These are phyloP conservation scores for Lepraria neglecta DNA, from an alignment of 495 filamentous ascomycete species.

Conservation along the genomic window DNA sequence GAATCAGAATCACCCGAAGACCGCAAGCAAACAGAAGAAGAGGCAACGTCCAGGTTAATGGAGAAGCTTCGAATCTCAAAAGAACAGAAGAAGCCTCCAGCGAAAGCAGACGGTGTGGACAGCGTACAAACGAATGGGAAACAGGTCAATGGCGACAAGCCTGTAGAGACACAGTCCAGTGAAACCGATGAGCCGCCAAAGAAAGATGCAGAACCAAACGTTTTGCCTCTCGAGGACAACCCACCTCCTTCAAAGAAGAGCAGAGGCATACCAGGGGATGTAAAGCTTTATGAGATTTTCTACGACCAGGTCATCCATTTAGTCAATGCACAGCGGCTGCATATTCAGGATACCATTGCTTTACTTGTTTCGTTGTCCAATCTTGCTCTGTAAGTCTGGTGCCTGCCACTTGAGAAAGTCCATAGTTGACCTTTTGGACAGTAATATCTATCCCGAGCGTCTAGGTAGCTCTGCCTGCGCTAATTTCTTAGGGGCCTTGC, in stretches of 20 bases:
- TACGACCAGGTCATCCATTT: slow-evolving; percentile 92
- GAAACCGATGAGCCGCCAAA: slow-evolving; percentile 30
- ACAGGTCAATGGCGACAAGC: slow-evolving; percentile 43
- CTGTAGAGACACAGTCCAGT: slow-evolving; percentile 25
- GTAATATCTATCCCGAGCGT: slow-evolving; percentile 85
- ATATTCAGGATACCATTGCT: slow-evolving; percentile 91
- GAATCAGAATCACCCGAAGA: slow-evolving; percentile 70
- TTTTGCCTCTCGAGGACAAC: slow-evolving; percentile 25
- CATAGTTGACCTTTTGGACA: slow-evolving; percentile 24
- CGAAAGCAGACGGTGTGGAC: slow-evolving; percentile 26
- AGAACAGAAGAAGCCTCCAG: slow-evolving; percentile 42
- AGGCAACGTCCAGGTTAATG: slow-evolving; percentile 68
- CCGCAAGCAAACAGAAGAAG: slow-evolving; percentile 69
- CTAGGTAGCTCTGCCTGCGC: slow-evolving; percentile 39
- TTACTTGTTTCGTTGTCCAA: slow-evolving; percentile 87
- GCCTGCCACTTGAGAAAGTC: neutral
- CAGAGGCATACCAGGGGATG: slow-evolving; percentile 67
- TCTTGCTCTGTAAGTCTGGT: slow-evolving; percentile 59
- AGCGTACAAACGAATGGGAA: slow-evolving; percentile 24
- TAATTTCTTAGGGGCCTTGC: neutral
- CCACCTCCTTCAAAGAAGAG: slow-evolving; percentile 45
- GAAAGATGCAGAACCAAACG: slow-evolving; percentile 27
- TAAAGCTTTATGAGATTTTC: slow-evolving; percentile 95
- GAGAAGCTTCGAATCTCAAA: slow-evolving; percentile 70
- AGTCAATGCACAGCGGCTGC: slow-evolving; percentile 80